Evolutionary conservation across 1,284 basidiomycete genomes (phyloP).

Genomic region (Taiwanofungus camphoratus): DNA sequence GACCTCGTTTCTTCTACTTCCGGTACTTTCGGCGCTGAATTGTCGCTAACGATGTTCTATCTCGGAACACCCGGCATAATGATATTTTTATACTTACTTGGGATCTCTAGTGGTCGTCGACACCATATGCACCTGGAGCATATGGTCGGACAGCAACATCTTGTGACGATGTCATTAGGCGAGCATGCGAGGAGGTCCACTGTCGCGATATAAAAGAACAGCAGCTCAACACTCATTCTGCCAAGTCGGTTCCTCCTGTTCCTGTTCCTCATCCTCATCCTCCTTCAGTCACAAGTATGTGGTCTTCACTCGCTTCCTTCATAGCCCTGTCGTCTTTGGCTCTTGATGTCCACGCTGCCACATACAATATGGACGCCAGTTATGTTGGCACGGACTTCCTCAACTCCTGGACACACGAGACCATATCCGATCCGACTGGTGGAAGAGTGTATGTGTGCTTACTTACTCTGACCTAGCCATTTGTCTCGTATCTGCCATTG

Average conservation of each 20-base stretch:
- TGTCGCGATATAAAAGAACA: constrained; percentile 1
- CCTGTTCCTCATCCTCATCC: background rate
- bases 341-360: constrained; percentile 24
- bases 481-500: background rate
- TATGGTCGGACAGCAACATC: constrained; percentile 2
- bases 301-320: constrained; percentile 15
- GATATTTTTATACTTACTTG: constrained; percentile 1
- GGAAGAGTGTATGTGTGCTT: constrained; percentile 49
- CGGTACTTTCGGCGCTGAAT: constrained; percentile 2
- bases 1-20: background rate
- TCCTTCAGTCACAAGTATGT: constrained; percentile 15
- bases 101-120: constrained; percentile 1
- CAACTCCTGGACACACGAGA: constrained; percentile 41
- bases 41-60: background rate
- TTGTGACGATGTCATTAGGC: constrained; percentile 6
- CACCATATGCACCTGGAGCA: constrained; percentile 6
- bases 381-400: constrained; percentile 47
- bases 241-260: background rate
- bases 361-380: constrained; percentile 39
- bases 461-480: background rate
- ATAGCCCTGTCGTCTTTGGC: constrained; percentile 18
- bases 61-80: constrained; percentile 4
- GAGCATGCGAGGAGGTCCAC: background rate
- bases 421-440: constrained; percentile 53
- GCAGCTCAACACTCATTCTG: background rate